Evolutionary conservation across 2,329 filamentous ascomycete genomes (phyloP).

Genomic region (Beauveria caledonica): DNA sequence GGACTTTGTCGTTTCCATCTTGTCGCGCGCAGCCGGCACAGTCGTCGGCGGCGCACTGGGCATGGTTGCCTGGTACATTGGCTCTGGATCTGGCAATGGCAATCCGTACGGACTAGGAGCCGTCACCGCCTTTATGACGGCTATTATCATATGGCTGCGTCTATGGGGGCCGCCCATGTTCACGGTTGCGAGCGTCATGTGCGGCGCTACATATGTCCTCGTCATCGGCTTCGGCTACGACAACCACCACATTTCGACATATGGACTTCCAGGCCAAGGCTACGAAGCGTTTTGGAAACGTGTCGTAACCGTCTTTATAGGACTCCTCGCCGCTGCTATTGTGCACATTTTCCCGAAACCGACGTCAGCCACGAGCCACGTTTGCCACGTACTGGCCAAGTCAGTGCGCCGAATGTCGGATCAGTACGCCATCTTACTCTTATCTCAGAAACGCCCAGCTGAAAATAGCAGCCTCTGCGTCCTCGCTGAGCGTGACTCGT

Average conservation of each 20-base stretch:
- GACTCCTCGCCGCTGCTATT: slow-evolving; percentile 32
- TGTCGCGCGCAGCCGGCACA: slow-evolving; percentile 34
- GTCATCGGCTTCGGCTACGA: slow-evolving; percentile 40
- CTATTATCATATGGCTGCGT: slow-evolving; percentile 27
- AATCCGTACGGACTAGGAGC: slow-evolving; percentile 43
- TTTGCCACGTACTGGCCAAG: slow-evolving; percentile 36
- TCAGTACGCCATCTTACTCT: slow-evolving; percentile 38
- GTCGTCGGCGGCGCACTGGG: slow-evolving; percentile 38
- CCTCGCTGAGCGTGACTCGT: slow-evolving; percentile 22
- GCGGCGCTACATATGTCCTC: slow-evolving; percentile 30
- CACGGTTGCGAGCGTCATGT: slow-evolving; percentile 24
- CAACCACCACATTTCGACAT: slow-evolving; percentile 31
- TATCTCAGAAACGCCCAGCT: slow-evolving; percentile 24
- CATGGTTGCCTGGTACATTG: slow-evolving; percentile 42
- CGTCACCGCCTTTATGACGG: slow-evolving; percentile 30
- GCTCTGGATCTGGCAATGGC: slow-evolving; percentile 37
- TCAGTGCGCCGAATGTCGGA: slow-evolving; percentile 34
- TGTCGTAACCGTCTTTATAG: slow-evolving; percentile 34
- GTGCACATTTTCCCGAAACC: slow-evolving; percentile 39
- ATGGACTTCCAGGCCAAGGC: slow-evolving; percentile 37
- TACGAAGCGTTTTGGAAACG: slow-evolving; percentile 42
- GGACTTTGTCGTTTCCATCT: slow-evolving; percentile 38
- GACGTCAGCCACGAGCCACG: slow-evolving; percentile 35
- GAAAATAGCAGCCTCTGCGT: slow-evolving; percentile 21
- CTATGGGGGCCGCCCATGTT: slow-evolving; percentile 23